phyloP scores from a whole-genome alignment of 2,329 filamentous ascomycete genomes.

The Pyricularia grisea region DNA sequence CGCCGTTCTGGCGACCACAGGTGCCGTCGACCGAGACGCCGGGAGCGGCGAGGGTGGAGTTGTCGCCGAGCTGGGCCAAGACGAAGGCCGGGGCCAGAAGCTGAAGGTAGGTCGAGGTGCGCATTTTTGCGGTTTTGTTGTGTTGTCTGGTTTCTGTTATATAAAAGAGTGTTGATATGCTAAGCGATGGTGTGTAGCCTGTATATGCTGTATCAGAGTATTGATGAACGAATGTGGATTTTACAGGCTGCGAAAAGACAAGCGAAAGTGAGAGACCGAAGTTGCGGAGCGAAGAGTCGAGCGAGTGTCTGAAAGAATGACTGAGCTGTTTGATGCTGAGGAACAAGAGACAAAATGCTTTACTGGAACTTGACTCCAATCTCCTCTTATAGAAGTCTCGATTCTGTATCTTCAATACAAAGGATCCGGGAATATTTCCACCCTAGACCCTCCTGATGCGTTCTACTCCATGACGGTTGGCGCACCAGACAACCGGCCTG shows the following conservation, averaged over 20 bases:
- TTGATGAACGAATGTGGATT: neutral
- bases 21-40: neutral
- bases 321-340: neutral
- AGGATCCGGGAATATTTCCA: neutral
- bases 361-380: neutral
- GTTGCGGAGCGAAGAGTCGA: neutral
- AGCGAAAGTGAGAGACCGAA: neutral
- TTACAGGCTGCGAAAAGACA: neutral
- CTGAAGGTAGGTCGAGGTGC: neutral
- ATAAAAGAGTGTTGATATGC: neutral
- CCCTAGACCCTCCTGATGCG: neutral
- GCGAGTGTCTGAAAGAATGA: neutral
- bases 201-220: neutral
- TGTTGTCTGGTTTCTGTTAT: neutral
- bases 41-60: neutral
- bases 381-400: neutral
- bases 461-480: neutral
- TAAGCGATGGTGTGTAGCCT: neutral
- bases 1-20: slow-evolving; percentile 2
- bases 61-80: neutral
- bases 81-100: neutral
- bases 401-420: neutral
- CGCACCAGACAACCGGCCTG: neutral
- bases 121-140: neutral
- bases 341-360: neutral